A percentile compares a stretch with the other conserved stretches of the same genome.
Conservation (phyloP, 495 filamentous ascomycete genomes). For the Podospora didyma region DNA sequence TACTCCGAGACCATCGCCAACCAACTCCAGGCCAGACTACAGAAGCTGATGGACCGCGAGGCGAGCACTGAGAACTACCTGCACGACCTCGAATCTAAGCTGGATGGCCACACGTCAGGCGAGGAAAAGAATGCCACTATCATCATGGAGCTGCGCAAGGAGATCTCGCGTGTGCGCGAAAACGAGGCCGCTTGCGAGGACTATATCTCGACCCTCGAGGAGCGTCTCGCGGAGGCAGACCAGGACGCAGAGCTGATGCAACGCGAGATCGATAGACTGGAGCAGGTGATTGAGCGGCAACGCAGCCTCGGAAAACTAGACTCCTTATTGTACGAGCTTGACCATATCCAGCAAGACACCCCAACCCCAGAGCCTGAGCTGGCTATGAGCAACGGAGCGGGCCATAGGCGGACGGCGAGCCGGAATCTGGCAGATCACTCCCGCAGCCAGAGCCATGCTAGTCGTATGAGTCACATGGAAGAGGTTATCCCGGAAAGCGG, state of each 20-base stretch:
- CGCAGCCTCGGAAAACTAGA: slow-evolving; percentile 93
- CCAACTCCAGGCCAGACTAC: slow-evolving; percentile 81
- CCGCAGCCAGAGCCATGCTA: slow-evolving; percentile 46
- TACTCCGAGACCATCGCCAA: slow-evolving; percentile 88
- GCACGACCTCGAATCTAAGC: slow-evolving; percentile 80
- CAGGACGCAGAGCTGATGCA: slow-evolving; percentile 97
- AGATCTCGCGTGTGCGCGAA: slow-evolving; percentile 83
- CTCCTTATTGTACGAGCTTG: slow-evolving; percentile 83
- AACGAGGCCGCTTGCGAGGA: slow-evolving; percentile 87
- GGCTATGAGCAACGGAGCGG: slow-evolving; percentile 33
- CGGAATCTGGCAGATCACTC: slow-evolving; percentile 45
- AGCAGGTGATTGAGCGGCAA: slow-evolving; percentile 94
- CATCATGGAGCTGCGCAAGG: slow-evolving; percentile 82
- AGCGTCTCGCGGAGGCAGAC: slow-evolving; percentile 90
- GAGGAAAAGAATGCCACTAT: slow-evolving; percentile 88
- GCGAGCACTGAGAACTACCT: slow-evolving; percentile 85
- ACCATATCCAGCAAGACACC: slow-evolving; percentile 68
- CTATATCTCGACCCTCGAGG: slow-evolving; percentile 95
- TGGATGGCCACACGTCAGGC: slow-evolving; percentile 84
- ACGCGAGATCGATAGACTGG: slow-evolving; percentile 87
- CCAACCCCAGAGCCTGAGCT: slow-evolving; percentile 30
- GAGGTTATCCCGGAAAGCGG: slow-evolving; percentile 50
- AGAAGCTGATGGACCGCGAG: slow-evolving; percentile 88
- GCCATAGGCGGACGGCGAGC: slow-evolving; percentile 38
- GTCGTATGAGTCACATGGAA: slow-evolving; percentile 45